These are phyloP conservation scores for Bisporella sp. DNA, from an alignment of 2,329 filamentous ascomycete genomes.

Conservation along the genomic window DNA sequence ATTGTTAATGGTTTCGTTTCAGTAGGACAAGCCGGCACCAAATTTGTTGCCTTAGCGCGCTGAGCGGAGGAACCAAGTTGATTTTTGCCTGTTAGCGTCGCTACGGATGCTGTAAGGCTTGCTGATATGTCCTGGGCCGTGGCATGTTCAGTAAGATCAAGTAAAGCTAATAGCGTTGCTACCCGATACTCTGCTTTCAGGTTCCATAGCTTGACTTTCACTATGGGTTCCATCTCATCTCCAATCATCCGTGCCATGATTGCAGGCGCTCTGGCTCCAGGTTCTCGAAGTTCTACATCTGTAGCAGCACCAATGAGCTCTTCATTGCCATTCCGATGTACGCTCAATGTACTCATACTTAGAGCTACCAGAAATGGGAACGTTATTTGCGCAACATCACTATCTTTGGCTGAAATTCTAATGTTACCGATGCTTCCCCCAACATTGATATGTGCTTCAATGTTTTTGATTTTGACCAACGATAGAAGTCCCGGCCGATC, in stretches of 20 bases:
- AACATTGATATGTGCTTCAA: slow-evolving; percentile 55
- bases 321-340: slow-evolving; percentile 61
- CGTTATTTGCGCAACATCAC: slow-evolving; percentile 75
- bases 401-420: slow-evolving; percentile 48
- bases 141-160: slow-evolving; percentile 61
- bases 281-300: slow-evolving; percentile 20
- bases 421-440: slow-evolving; percentile 62
- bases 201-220: slow-evolving; percentile 84
- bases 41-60: slow-evolving; percentile 5
- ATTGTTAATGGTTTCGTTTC: slow-evolving; percentile 54
- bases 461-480: slow-evolving; percentile 57
- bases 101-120: slow-evolving; percentile 72
- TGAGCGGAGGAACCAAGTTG: slow-evolving; percentile 6
- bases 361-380: slow-evolving; percentile 76
- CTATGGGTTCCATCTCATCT: slow-evolving; percentile 85
- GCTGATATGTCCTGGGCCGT: slow-evolving; percentile 68
- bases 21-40: slow-evolving; percentile 2
- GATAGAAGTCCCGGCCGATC: slow-evolving; percentile 84
- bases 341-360: slow-evolving; percentile 56
- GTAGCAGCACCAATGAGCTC: slow-evolving; percentile 57
- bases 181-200: slow-evolving; percentile 85
- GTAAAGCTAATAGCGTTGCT: slow-evolving; percentile 70
- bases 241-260: slow-evolving; percentile 87
- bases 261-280: slow-evolving; percentile 46
- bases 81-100: slow-evolving; percentile 56